These are phyloP conservation scores for Solanum dulcamara DNA, from an alignment of 257 asterid genomes.

Conservation along the genomic window DNA sequence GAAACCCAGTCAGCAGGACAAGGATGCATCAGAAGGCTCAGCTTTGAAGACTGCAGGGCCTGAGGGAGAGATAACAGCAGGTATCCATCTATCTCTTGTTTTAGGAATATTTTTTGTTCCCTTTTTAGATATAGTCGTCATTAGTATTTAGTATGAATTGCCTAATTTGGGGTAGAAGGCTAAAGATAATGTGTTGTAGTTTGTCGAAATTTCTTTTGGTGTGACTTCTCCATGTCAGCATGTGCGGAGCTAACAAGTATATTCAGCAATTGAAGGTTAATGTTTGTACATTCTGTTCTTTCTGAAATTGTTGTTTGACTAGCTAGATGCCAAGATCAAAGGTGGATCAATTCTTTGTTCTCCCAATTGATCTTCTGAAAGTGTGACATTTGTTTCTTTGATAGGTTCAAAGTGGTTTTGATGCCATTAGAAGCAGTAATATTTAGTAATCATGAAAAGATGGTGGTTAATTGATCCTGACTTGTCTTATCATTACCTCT, in stretches of 20 bases:
- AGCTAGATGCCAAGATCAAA: neutral
- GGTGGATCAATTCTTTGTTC: neutral
- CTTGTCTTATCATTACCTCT: neutral
- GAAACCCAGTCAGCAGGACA: slow-evolving; percentile 58
- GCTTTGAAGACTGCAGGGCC: slow-evolving; percentile 81
- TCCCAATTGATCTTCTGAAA: neutral
- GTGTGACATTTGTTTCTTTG: neutral
- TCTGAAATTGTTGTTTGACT: neutral
- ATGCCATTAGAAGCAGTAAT: neutral
- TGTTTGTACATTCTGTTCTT: neutral
- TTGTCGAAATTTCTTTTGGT: neutral
- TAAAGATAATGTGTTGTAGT: neutral
- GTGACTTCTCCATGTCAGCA: neutral
- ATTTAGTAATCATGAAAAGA: neutral
- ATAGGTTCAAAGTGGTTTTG: neutral
- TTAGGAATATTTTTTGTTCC: neutral
- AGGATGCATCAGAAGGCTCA: slow-evolving; percentile 71
- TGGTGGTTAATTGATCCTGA: neutral
- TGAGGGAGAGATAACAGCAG: slow-evolving; percentile 97
- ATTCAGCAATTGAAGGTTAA: neutral
- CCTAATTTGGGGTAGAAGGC: neutral
- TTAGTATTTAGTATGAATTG: neutral
- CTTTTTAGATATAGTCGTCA: neutral
- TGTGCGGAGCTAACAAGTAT: neutral
- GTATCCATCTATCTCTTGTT: slow-evolving; percentile 14